Evolutionary conservation across 2,329 filamentous ascomycete genomes (phyloP), one percentile per base, ranked within the genome.

Genomic region (Epichloe coenophiala): DNA sequence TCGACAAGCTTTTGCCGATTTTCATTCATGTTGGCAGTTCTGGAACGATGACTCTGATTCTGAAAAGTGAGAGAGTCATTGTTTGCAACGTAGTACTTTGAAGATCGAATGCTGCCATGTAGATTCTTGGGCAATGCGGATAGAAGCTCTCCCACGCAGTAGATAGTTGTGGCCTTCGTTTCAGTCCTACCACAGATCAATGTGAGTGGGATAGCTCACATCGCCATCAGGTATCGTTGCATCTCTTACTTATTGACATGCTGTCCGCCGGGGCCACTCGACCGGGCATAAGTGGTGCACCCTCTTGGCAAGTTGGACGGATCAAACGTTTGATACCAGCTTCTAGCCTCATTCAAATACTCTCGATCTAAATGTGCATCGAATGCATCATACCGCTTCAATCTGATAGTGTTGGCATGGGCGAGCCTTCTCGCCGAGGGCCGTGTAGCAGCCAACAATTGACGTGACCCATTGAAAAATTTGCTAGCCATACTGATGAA

Each of bases 261-360:
- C 56, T 81, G 78, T 2, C 78, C 78, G 12, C 78, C 78, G 2
- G 78, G 77, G 0, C 78, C 78, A 56, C 76, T 80, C 3, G 78
- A 80, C n/a, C 78, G 70, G 2, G 78, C 71, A 60, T 71, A 81
- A 11, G 65, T 72, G 5, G 75, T 80, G 43, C 63, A 71, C 8
- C 76, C 78, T 49, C 64, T 69, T 13, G 78, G 78, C 2, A 81
- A 59, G 21, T 59, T 65, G 39, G 60, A 63, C 35, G 65, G 55
- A 8, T 66, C 63, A 53, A 79, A 76, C 0, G 67, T 65, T 45
- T 67, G 57, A 45, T 68, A 68, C 78, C 78, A 81, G 53, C 63
- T 65, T 23, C 77, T 70, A 2, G 76, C 76, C 53, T 77, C 74
- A 5, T 63, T 60, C 35, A 81, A 60, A 6, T 73, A 68, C 2